Evolutionary conservation across 176 grass and related monocot species (phyloP).

Genomic region (Saccharum officinarum): DNA sequence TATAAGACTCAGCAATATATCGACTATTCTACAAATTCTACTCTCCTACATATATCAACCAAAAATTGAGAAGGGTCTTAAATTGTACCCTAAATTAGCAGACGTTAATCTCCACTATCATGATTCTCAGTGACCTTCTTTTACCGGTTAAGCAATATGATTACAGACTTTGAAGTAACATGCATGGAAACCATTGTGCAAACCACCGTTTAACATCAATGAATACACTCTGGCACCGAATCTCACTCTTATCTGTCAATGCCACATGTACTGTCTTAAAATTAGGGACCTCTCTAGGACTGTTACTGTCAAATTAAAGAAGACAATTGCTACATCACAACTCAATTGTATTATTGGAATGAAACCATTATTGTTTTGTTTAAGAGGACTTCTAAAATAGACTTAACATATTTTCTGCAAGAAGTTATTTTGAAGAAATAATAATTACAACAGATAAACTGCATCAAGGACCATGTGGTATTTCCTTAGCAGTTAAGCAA

Average conservation of each 20-base stretch:
- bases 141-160: too few species aligned
- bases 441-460: background rate
- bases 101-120: too few species aligned
- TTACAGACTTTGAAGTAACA: too few species aligned
- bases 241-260: background rate
- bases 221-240: too few species aligned
- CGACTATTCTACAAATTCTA: too few species aligned
- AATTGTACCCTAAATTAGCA: too few species aligned
- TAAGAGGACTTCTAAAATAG: background rate
- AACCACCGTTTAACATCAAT: background rate
- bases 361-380: background rate
- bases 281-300: conserved; percentile 1
- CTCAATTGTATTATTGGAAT: background rate
- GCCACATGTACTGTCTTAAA: background rate
- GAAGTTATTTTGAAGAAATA: background rate
- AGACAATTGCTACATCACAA: background rate
- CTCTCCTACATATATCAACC: too few species aligned
- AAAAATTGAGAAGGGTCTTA: too few species aligned
- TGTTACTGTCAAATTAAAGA: conserved; percentile 8
- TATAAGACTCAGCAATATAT: too few species aligned
- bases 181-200: background rate
- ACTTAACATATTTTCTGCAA: background rate
- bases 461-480: background rate
- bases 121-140: too few species aligned
- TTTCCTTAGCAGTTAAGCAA: conserved; percentile 15